A percentile compares a stretch with the other conserved stretches of the same genome.
Conservation (phyloP, 176 grass and related monocot genomes). For the Aegilops bicornis region DNA sequence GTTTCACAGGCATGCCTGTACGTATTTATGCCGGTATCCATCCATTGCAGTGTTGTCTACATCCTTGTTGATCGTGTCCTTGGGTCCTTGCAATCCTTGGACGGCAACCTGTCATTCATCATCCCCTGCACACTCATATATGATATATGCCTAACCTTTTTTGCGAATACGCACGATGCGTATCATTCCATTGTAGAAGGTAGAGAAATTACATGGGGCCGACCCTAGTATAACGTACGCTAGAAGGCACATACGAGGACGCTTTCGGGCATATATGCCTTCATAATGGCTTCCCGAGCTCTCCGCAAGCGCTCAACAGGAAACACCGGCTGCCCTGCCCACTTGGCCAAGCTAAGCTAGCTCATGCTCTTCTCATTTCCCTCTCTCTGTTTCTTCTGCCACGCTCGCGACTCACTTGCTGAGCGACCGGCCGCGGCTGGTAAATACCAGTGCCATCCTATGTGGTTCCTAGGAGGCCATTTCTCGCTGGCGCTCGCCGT, state of each 20-base stretch:
- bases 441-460: neutral
- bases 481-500: slow-evolving; percentile 14
- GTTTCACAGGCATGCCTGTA: neutral
- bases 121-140: neutral
- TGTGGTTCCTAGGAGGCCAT: slow-evolving; percentile 2
- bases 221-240: too few species aligned
- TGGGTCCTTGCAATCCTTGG: slow-evolving; percentile 24
- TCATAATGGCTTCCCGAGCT: slow-evolving; percentile 20
- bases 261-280: neutral
- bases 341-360: neutral
- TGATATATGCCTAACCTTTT: too few species aligned
- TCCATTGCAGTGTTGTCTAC: neutral
- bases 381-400: neutral
- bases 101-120: slow-evolving; percentile 20
- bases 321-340: slow-evolving; percentile 8
- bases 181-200: too few species aligned
- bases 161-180: too few species aligned
- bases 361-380: neutral
- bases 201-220: too few species aligned
- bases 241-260: too few species aligned
- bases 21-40: slow-evolving; percentile 2
- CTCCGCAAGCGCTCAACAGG: slow-evolving; percentile 5
- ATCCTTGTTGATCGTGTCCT: slow-evolving; percentile 30
- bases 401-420: neutral
- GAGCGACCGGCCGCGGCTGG: neutral